These are phyloP conservation scores for Cystobasidiopsis lactophilus DNA, from an alignment of 768 basidiomycete genomes.

Conservation along the genomic window DNA sequence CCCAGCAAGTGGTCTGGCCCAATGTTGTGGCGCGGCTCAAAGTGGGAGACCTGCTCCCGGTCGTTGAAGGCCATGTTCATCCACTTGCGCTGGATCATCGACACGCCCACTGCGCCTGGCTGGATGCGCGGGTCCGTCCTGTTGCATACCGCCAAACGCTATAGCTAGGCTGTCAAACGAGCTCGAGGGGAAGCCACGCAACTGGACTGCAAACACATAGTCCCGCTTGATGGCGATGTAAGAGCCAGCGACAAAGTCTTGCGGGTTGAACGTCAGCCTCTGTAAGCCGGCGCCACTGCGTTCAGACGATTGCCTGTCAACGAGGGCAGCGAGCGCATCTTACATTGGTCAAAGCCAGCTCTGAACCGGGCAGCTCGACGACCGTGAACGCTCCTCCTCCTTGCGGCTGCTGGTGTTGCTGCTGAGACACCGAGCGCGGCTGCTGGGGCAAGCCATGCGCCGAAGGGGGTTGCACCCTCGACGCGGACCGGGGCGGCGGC, in stretches of 20 bases:
- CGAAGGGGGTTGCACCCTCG: not conserved
- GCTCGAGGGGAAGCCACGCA: not conserved
- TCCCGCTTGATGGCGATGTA: conserved; percentile 2
- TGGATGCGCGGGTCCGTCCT: conserved; percentile 29
- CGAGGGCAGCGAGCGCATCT: not conserved
- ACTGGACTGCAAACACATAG: not conserved
- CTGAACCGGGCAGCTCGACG: not conserved
- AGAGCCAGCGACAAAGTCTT: conserved; percentile 3
- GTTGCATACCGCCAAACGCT: too few relatives aligned
- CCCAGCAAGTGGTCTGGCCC: conserved; percentile 39
- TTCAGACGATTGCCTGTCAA: not conserved
- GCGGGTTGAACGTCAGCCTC: conserved; percentile 5
- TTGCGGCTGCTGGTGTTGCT: not conserved
- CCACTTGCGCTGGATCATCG: conserved; percentile 66
- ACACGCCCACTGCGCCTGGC: conserved; percentile 52
- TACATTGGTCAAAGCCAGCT: conserved; percentile 1
- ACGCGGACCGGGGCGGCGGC: not conserved
- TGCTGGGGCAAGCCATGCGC: not conserved
- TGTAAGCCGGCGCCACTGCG: not conserved
- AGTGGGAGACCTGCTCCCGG: conserved; percentile 42
- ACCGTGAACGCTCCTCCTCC: not conserved
- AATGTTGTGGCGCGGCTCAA: conserved; percentile 27
- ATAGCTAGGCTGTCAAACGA: not conserved
- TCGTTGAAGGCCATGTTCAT: conserved; percentile 60
- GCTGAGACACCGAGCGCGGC: not conserved